These are phyloP conservation scores for Cladosporium colombiae DNA, from an alignment of 2,329 filamentous ascomycete species.

Conservation along the genomic window DNA sequence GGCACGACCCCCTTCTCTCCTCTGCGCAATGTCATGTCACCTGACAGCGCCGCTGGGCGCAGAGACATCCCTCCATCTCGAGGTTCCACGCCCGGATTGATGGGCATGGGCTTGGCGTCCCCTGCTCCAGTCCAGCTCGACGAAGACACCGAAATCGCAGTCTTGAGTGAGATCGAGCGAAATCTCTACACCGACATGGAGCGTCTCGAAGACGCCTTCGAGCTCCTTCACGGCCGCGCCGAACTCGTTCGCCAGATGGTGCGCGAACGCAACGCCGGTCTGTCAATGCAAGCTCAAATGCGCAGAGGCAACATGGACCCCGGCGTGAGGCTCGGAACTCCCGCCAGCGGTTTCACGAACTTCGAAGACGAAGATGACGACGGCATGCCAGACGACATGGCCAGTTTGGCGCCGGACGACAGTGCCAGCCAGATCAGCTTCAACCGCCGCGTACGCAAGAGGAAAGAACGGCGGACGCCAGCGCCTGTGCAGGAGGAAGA, in stretches of 20 bases:
- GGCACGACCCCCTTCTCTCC: slow-evolving; percentile 53
- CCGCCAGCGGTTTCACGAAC: slow-evolving; percentile 40
- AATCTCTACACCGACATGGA: slow-evolving; percentile 96
- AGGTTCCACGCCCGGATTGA: slow-evolving; percentile 34
- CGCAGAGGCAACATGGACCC: slow-evolving; percentile 53
- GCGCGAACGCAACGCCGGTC: slow-evolving; percentile 77
- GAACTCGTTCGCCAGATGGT: slow-evolving; percentile 77
- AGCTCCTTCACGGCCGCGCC: slow-evolving; percentile 82
- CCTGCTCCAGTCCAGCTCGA: slow-evolving; percentile 77
- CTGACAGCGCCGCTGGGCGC: slow-evolving; percentile 21
- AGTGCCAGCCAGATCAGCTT: slow-evolving; percentile 79
- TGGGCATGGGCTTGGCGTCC: slow-evolving; percentile 39
- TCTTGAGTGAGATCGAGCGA: slow-evolving; percentile 85
- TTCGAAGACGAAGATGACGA: slow-evolving; percentile 37
- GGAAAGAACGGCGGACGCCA: slow-evolving; percentile 68
- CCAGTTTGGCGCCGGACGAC: slow-evolving; percentile 71
- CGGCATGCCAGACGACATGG: slow-evolving; percentile 42
- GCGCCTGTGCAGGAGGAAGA: slow-evolving; percentile 73
- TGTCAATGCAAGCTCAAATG: slow-evolving; percentile 66
- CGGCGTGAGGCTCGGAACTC: slow-evolving; percentile 46
- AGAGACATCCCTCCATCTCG: slow-evolving; percentile 36
- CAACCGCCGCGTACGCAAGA: slow-evolving; percentile 63
- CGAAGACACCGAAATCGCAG: slow-evolving; percentile 89
- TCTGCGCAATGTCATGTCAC: slow-evolving; percentile 30
- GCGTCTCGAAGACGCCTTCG: slow-evolving; percentile 88